phyloP scores from a whole-genome alignment of 169 alveolate genomes.

The Plasmodium malariae region DNA sequence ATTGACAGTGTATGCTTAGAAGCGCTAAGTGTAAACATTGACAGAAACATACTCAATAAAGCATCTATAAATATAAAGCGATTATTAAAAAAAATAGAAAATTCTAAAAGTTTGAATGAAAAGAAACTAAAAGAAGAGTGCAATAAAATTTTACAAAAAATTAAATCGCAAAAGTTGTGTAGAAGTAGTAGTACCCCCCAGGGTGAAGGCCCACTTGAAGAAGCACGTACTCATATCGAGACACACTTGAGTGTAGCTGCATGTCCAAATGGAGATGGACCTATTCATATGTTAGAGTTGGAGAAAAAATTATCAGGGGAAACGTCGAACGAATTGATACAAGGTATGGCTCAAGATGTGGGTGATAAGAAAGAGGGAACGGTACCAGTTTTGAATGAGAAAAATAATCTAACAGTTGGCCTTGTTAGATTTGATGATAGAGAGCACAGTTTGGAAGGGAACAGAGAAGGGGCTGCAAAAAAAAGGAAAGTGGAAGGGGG shows the following conservation, averaged over 20 bases:
- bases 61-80: slow-evolving; percentile 90
- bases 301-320: no score
- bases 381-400: neutral
- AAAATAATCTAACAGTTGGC: neutral
- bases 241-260: no score
- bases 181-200: no score
- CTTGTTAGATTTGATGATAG: neutral
- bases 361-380: no score
- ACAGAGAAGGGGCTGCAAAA: neutral
- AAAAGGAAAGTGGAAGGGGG: neutral
- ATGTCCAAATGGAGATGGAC: no score
- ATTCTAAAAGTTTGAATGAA: slow-evolving; percentile 80
- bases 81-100: slow-evolving; percentile 84
- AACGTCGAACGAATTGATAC: no score
- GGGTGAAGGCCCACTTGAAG: no score
- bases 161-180: slow-evolving; percentile 5
- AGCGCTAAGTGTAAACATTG: slow-evolving; percentile 95
- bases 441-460: neutral
- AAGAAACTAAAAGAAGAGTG: slow-evolving; percentile 75
- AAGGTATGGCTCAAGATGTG: no score
- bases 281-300: no score
- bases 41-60: slow-evolving; percentile 87
- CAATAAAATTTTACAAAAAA: slow-evolving; percentile 4
- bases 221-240: no score
- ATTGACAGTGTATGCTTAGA: slow-evolving; percentile 98